Evolutionary conservation across 1,284 basidiomycete species (phyloP).

Genomic region (Puccinia novopanici): DNA sequence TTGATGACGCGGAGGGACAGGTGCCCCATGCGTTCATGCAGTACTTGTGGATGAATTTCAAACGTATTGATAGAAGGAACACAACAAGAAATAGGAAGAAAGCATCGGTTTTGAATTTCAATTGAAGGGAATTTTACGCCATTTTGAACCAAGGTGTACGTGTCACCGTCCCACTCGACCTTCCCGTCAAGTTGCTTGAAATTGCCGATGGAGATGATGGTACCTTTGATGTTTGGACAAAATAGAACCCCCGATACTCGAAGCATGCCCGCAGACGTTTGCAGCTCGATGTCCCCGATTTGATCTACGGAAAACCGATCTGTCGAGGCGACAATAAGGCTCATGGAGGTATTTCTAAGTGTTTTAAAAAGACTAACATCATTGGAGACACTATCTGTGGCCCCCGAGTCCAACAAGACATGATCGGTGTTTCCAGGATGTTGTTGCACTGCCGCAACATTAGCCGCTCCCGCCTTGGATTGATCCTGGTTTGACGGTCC

Average conservation of each 20-base stretch:
- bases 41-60: neutral
- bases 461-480: neutral
- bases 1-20: neutral
- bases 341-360: neutral
- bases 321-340: constrained; percentile 1
- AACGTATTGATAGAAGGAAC: neutral
- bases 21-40: neutral
- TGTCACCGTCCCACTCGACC: neutral
- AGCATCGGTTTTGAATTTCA: neutral
- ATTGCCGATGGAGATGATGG: no score
- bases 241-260: no score
- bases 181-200: no score
- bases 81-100: neutral
- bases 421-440: no score
- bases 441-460: neutral
- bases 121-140: neutral
- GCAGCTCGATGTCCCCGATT: no score
- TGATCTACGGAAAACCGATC: neutral
- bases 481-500: neutral
- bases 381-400: constrained; percentile 7
- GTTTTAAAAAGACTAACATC: no score
- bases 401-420: constrained; percentile 4
- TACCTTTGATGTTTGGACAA: no score
- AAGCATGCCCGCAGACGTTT: no score
- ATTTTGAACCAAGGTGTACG: neutral